Base-by-base conservation (phyloP, 805 yeast genomes). In the Jamesozyma hellenica region DNA sequence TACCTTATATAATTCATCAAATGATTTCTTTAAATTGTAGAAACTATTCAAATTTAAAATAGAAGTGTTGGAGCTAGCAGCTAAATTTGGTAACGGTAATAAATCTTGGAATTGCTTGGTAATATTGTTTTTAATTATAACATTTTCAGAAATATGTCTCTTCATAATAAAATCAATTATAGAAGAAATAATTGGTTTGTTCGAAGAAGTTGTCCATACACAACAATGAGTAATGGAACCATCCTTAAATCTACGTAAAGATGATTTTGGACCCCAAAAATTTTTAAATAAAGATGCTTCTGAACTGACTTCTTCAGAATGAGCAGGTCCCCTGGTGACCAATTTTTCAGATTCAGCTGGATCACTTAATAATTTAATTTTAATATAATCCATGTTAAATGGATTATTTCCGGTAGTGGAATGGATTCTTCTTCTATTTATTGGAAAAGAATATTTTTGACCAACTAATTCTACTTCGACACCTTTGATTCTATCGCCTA, bases 221-320 rank as follows among this genome's bases (percentile, higher is more conserved):
- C 92, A 94, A 58, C 95, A 83, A 61, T 92, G 94, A 45, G 77
- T 79, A 43, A 92, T 87, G 4, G 81, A 69, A 29, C 96, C 96
- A 61, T 92, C 95, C 55, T 84, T 87, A 66, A 90, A 92, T 57
- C 92, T 76, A 67, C 99, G 77, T 41, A 92, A 68, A 12, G 92
- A 84, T 0, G 94, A 77, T 48, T 75, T 80, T 9, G 72, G 55
- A 10, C 96, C 96, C 99, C 99, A 92, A 55, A 92, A 88, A 5
- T 74, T 64, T 48, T 82, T 75, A 65, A 92, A 92, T 40, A 71
- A 68, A 6, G 72, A 65, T n/a, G 79, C 74, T 21, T 64, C 75
- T 13, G 70, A 77, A 32, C 65, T 64, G 19, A 58, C 44, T 26
- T 75, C 82, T 30, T 73, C 70, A 30, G 74, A 74, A 46, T 79